Percentiles rank a stretch among this genome's conserved stretches.
Conservation (phyloP, 495 filamentous ascomycete genomes). For the Aspergillus indologenus region DNA sequence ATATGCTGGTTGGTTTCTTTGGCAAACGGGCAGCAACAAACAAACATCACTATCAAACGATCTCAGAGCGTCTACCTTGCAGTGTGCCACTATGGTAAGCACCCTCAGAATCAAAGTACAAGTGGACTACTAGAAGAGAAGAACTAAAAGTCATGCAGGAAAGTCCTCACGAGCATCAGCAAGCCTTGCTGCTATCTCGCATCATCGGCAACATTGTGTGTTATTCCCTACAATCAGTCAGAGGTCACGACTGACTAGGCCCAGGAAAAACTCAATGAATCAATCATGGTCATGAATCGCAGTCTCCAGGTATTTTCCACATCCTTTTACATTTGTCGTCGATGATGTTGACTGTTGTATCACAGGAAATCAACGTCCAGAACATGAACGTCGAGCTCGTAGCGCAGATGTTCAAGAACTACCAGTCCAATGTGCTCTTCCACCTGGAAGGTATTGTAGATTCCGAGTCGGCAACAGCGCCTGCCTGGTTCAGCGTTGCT, state of each 20-base stretch:
- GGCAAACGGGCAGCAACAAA: slow-evolving; percentile 12
- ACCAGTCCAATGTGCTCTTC: slow-evolving; percentile 95
- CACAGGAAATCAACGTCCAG: slow-evolving; percentile 93
- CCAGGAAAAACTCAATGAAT: slow-evolving; percentile 97
- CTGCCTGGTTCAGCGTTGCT: slow-evolving; percentile 10
- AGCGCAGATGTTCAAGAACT: slow-evolving; percentile 99
- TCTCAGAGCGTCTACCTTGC: not conserved
- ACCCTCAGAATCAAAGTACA: not conserved
- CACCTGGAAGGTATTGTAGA: slow-evolving; percentile 78
- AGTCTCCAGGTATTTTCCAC: slow-evolving; percentile 68
- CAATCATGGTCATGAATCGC: slow-evolving; percentile 87
- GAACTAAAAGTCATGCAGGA: slow-evolving; percentile 56
- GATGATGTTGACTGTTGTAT: not conserved
- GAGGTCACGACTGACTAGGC: slow-evolving; percentile 10
- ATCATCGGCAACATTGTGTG: slow-evolving; percentile 96
- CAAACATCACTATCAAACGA: slow-evolving; percentile 9
- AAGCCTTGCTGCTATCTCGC: slow-evolving; percentile 84
- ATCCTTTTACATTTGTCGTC: not conserved
- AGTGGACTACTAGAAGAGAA: not conserved
- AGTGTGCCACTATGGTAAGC: slow-evolving; percentile 19
- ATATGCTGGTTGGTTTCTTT: slow-evolving; percentile 9
- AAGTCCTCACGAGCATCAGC: slow-evolving; percentile 96
- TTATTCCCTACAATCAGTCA: slow-evolving; percentile 7
- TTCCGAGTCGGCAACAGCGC: not conserved
- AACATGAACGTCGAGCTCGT: slow-evolving; percentile 99